Conservation (phyloP, 179 eudicot species). For the Camellia oleifera region DNA sequence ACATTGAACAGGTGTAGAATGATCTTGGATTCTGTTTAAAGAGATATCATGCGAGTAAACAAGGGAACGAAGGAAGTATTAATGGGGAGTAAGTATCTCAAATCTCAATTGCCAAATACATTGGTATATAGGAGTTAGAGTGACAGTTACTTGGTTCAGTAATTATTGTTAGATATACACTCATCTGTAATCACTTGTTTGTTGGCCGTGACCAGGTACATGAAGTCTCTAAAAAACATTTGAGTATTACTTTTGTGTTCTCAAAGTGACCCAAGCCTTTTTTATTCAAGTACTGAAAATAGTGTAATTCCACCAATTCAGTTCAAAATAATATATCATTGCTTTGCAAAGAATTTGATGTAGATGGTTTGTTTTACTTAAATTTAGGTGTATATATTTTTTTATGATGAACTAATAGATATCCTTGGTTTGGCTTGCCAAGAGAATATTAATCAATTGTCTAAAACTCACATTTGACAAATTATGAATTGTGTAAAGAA, state of each 20-base stretch:
- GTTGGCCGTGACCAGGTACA: not conserved
- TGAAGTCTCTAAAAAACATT: not conserved
- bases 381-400: not conserved
- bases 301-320: no score
- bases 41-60: conserved; percentile 84
- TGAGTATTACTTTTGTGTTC: not conserved
- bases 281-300: not conserved
- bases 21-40: conserved; percentile 84
- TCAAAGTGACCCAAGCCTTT: not conserved
- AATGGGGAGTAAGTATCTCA: conserved; percentile 60
- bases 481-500: not conserved
- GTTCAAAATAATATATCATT: no score
- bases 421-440: not conserved
- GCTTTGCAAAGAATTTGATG: no score
- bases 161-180: not conserved
- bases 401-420: not conserved
- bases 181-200: not conserved
- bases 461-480: not conserved
- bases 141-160: conserved; percentile 5
- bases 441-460: not conserved
- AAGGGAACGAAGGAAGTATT: conserved; percentile 82
- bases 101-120: not conserved
- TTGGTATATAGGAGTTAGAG: not conserved
- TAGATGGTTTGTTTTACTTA: no score
- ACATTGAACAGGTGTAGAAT: conserved; percentile 74